Evolutionary conservation across 1,139 yeast species (phyloP), one percentile per base, ranked within the genome.

Genomic region (Hansenula sp.): DNA sequence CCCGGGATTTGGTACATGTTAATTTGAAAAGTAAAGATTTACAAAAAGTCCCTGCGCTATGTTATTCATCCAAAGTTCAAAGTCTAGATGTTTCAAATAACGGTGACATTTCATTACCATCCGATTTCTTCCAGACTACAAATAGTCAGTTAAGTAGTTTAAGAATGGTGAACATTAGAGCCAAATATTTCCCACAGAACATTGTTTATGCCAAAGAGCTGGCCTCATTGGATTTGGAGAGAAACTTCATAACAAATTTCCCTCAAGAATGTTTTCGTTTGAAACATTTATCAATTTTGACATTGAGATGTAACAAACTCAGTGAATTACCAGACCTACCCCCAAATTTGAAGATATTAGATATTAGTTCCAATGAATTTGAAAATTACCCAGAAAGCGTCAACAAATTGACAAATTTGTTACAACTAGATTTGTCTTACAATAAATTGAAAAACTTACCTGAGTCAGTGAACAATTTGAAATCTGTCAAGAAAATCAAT

Each of bases 91-190:
- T 89, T 15, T 86, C 95, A 1, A 81, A 86, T 50, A 91, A 91
- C 61, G 96, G 96, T 7, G 84, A 95, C 19, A 84, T 91, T 43
- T 79, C 82, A 47, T 70, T 91, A 30, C 96, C 97, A 0, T 67
- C 81, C 46, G 96, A 90, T 61, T 90, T 90, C 60, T 82, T 90
- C 53, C 96, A 89, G 60, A 80, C 88, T 27, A 85, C 96, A 53
- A 54, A 56, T 29, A 75, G 79, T 41, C 86, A 86, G 56, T 70
- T 91, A 52, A 75, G 77, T 29, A 76, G 79, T 45, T 72, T 90
- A 47, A 74, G 80, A 43, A 88, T 82, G 68, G 79, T 88, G 1
- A 74, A 81, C 49, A 86, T 88, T 56, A 86, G 95, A 45, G 79
- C 88, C 16, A 77, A 84, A 10, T 74, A 71, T 43, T 85, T 91